Base-by-base conservation (phyloP, 2,329 filamentous ascomycete species). In the Beauveria sp. region DNA sequence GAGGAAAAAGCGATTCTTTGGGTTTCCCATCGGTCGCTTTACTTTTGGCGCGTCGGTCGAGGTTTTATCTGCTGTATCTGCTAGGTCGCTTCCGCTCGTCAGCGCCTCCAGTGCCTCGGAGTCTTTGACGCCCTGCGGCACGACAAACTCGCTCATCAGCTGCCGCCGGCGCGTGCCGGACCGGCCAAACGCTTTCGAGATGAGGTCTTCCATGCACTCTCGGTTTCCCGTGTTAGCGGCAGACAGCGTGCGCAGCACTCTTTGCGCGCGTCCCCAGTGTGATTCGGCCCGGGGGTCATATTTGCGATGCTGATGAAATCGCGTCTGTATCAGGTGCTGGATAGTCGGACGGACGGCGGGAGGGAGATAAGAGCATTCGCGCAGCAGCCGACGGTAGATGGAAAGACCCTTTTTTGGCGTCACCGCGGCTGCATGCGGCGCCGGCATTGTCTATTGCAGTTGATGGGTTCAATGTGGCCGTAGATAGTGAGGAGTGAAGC, bases 281-380 rank as follows among this genome's bases (percentile, higher is more conserved):
- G 64, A 62, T 5, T 69, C 63, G 34, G 65, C 59, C 8, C 69
- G 70, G 1, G 64, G 20, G 30, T 71, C 67, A 62, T 76, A 65
- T 14, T 66, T 28, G 4, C 65, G 69, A 63, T 78, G 71, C 3
- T 70, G 70, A n/a, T 75, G 76, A 66, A 84, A 86, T 40, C 77
- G 76, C 8, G 66, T 62, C 55, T 73, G 72, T 51, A 86, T 79
- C 40, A 73, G 73, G 7, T 72, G 66, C 51, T 73, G 68, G 58
- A 82, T 71, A 59, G 74, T 78, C 2, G 72, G 69, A 44, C 77
- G 78, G 62, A 80, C 81, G 44, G 79, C 70, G 2, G 76, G 75
- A 1, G 84, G 83, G 2, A 87, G 79, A 67, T 88, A 88, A 30
- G 81, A 79, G 44, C 78, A 75, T 73, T 86, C 83, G 62, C 85